Conservation (phyloP, 352 stramenopile genomes). For the Peronospora farinosa region DNA sequence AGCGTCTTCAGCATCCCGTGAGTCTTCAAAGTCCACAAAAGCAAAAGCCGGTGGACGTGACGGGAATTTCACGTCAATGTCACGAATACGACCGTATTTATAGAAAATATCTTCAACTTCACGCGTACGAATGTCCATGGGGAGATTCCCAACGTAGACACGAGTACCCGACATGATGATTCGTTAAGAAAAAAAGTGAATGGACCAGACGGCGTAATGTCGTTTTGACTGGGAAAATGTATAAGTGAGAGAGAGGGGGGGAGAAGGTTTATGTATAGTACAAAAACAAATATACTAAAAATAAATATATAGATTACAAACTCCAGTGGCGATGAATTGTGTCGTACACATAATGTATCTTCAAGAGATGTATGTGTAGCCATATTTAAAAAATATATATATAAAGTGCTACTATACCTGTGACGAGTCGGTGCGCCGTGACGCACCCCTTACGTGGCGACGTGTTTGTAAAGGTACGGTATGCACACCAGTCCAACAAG, state of each 20-base stretch:
- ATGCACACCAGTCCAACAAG: constrained; percentile 49
- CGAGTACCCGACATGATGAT: constrained; percentile 36
- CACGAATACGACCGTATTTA: constrained; percentile 59
- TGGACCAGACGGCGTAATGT: not conserved
- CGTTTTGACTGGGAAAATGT: constrained; percentile 25
- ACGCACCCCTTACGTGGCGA: constrained; percentile 15
- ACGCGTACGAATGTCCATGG: constrained; percentile 61
- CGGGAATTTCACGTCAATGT: constrained; percentile 68
- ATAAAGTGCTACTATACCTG: no score
- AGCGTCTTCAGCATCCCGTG: constrained; percentile 61
- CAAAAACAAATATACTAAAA: no score
- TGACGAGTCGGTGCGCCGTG: no score
- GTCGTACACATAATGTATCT: no score
- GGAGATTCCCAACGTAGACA: constrained; percentile 71
- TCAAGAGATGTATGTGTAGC: no score
- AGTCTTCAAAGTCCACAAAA: constrained; percentile 71
- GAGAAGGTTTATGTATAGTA: no score
- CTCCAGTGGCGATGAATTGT: no score
- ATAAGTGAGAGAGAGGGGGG: constrained; percentile 14
- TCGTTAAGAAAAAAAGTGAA: not conserved
- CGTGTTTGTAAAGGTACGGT: constrained; percentile 55
- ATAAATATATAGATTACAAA: no score
- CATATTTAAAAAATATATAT: no score
- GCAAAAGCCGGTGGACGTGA: constrained; percentile 52
- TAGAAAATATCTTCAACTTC: constrained; percentile 75